Evolutionary conservation across 2,329 filamentous ascomycete species (phyloP).

Genomic region (Neocatenulostroma microsporum): DNA sequence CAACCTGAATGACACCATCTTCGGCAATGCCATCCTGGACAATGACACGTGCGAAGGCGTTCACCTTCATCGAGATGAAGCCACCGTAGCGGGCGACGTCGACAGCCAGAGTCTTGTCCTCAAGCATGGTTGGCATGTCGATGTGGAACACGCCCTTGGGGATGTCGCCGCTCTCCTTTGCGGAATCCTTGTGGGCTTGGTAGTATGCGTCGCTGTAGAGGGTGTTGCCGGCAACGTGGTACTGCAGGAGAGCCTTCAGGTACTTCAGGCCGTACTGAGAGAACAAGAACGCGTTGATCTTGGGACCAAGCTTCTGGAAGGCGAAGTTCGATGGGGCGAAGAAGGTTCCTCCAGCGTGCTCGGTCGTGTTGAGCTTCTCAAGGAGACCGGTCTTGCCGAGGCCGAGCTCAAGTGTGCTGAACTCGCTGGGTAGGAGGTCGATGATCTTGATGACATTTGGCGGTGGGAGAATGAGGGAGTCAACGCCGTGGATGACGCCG

Average conservation of each 20-base stretch:
- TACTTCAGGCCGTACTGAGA: slow-evolving; percentile 65
- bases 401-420: slow-evolving; percentile 70
- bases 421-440: slow-evolving; percentile 56
- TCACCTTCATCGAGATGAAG: slow-evolving; percentile 64
- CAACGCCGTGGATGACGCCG: slow-evolving; percentile 71
- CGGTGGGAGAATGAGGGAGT: slow-evolving; percentile 69
- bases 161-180: slow-evolving; percentile 23
- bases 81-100: slow-evolving; percentile 64
- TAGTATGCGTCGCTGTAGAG: slow-evolving; percentile 81
- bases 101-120: slow-evolving; percentile 58
- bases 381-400: slow-evolving; percentile 66
- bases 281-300: slow-evolving; percentile 79
- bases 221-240: slow-evolving; percentile 69
- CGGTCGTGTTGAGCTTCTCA: slow-evolving; percentile 48
- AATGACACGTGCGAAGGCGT: slow-evolving; percentile 59
- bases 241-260: slow-evolving; percentile 68
- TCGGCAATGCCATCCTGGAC: slow-evolving; percentile 63
- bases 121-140: slow-evolving; percentile 65
- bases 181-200: slow-evolving; percentile 32
- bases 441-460: slow-evolving; percentile 58
- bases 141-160: slow-evolving; percentile 52
- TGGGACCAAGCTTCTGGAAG: slow-evolving; percentile 65
- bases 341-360: slow-evolving; percentile 60
- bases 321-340: slow-evolving; percentile 77
- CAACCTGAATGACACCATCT: slow-evolving; percentile 77